Conservation (phyloP, 768 basidiomycete species). For the Rhodotorula kratochvilovae region DNA sequence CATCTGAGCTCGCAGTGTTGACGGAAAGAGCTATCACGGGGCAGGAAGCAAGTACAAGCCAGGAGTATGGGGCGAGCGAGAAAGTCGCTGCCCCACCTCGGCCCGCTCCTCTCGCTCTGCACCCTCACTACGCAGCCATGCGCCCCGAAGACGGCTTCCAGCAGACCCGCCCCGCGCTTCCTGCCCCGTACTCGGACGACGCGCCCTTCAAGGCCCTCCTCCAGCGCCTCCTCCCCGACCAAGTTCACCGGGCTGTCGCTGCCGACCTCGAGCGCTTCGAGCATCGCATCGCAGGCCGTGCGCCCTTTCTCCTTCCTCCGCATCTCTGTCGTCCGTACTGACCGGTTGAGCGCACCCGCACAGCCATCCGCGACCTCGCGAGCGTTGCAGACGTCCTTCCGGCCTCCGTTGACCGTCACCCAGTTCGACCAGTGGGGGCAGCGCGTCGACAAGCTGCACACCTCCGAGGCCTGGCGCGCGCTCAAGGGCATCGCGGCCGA, state of each 20-base stretch:
- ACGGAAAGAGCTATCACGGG: no score
- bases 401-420: slow-evolving; percentile 52
- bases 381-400: not conserved
- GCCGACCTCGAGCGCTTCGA: slow-evolving; percentile 61
- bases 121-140: slow-evolving; percentile 48
- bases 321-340: fast-evolving
- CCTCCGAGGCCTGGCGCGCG: slow-evolving; percentile 67
- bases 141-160: slow-evolving; percentile 66
- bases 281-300: slow-evolving; percentile 39
- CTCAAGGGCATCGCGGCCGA: slow-evolving; percentile 61
- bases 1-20: no score
- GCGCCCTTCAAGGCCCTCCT: slow-evolving; percentile 61
- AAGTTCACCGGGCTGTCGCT: slow-evolving; percentile 45
- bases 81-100: no score
- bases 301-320: slow-evolving; percentile 47
- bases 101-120: not conserved
- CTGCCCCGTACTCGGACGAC: slow-evolving; percentile 48
- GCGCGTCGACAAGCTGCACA: slow-evolving; percentile 62
- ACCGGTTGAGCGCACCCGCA: not conserved
- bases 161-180: slow-evolving; percentile 17
- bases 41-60: no score
- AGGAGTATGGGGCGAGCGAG: no score
- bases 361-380: slow-evolving; percentile 2
- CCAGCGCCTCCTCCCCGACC: slow-evolving; percentile 56
- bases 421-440: slow-evolving; percentile 73